Base-by-base conservation (phyloP, 345 rosid species). In the Adansonia digitata region DNA sequence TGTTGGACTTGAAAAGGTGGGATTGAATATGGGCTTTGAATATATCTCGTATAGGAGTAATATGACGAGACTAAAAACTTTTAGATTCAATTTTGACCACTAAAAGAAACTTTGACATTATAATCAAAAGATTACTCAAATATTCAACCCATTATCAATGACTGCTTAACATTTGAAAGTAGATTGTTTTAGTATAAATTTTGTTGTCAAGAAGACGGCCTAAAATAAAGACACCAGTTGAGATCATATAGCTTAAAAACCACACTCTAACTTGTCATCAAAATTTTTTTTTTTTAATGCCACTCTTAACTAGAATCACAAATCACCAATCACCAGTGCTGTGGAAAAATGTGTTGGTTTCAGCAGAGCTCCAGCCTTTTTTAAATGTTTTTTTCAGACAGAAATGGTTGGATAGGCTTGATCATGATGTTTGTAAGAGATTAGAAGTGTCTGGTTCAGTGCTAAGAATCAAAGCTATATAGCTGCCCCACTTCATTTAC, bases 401-500 rank as follows among this genome's bases (percentile, higher is more conserved):
- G 31, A 43, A 69, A 49, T 24, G 79, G 51, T 46, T n/a, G 73
- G 69, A 64, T 40, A 71, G 71, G 24, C 10, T 1, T 67, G 77
- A 77, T 27, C 81, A 74, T 59, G 43, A 55, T 46, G 61, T 62
- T 27, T 37, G 63, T 26, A 18, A 20, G 22, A 48, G 53, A 62
- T 39, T 1, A 20, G 52, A 34, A 26, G 60, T n/a, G n/a, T n/a
- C n/a, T n/a, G n/a, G n/a, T n/a, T n/a, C n/a, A n/a, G n/a, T n/a
- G n/a, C n/a, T n/a, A n/a, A n/a, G n/a, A n/a, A n/a, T n/a, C n/a
- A n/a, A n/a, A n/a, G n/a, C n/a, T n/a, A n/a, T n/a, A n/a, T n/a
- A 18, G 7, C 55, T 39, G 59, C 79, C 77, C 79, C 81, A n/a
- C n/a, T n/a, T n/a, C n/a, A n/a, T n/a, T n/a, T 56, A 35, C 37